Evolutionary conservation across 345 rosid species (phyloP).

Genomic region (Boechera stricta): DNA sequence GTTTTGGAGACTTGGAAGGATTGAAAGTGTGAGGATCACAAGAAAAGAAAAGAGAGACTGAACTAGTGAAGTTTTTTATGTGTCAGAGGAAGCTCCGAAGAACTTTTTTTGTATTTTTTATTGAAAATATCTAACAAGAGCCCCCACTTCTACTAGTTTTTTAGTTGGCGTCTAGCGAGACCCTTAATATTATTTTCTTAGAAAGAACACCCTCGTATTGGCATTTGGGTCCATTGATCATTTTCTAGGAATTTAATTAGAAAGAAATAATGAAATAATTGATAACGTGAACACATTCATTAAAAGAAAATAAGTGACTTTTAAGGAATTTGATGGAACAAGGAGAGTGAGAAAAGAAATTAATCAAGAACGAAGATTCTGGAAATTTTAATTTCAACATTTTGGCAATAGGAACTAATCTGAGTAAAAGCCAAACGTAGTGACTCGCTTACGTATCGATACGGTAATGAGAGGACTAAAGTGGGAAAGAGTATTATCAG

Average conservation of each 20-base stretch:
- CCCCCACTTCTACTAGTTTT: constrained; percentile 29
- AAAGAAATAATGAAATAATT: neutral
- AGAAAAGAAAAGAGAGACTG: constrained; percentile 30
- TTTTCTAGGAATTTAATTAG: neutral
- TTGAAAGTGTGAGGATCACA: constrained; percentile 44
- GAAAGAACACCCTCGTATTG: constrained; percentile 6
- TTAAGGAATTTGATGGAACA: neutral
- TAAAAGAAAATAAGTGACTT: neutral
- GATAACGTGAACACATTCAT: neutral
- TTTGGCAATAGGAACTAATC: constrained; percentile 11
- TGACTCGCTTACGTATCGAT: constrained; percentile 15
- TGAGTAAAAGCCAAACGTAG: constrained; percentile 31
- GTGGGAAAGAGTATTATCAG: neutral
- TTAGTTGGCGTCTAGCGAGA: neutral
- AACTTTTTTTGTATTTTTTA: neutral
- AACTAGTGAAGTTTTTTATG: constrained; percentile 5
- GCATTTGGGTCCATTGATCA: neutral
- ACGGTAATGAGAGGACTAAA: constrained; percentile 11
- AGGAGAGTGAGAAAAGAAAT: neutral
- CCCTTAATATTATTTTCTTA: constrained; percentile 24
- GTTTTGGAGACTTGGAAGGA: constrained; percentile 25
- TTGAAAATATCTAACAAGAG: constrained; percentile 32
- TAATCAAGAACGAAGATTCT: neutral
- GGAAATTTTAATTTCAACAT: neutral
- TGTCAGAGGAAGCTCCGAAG: constrained; percentile 17